phyloP scores from a whole-genome alignment of 768 basidiomycete genomes.

The Favolaschia claudopus region DNA sequence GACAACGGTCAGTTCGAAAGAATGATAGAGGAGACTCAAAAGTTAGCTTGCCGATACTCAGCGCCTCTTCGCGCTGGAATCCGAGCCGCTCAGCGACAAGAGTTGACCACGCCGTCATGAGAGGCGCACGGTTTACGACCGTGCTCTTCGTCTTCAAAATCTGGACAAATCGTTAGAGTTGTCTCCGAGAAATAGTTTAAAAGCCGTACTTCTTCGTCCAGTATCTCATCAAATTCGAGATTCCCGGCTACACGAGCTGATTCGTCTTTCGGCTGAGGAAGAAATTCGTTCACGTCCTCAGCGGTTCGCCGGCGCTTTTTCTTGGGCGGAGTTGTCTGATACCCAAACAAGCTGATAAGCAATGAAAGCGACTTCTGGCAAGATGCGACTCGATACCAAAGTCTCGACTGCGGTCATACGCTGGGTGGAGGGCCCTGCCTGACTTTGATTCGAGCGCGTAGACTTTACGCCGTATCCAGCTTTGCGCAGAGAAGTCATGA shows the following conservation, averaged over 20 bases:
- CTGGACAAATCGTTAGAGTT: conserved; percentile 42
- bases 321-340: conserved; percentile 53
- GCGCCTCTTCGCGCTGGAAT: conserved; percentile 87
- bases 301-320: conserved; percentile 65
- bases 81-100: conserved; percentile 87
- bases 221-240: conserved; percentile 75
- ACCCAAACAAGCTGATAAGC: too few relatives aligned
- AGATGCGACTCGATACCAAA: conserved; percentile 19
- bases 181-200: not conserved
- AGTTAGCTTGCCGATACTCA: conserved; percentile 79
- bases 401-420: conserved; percentile 24
- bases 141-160: conserved; percentile 64
- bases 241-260: conserved; percentile 56
- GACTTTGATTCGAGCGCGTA: conserved; percentile 29
- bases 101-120: conserved; percentile 94
- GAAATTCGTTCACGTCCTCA: conserved; percentile 60
- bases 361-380: not conserved
- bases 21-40: not conserved
- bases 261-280: conserved; percentile 63
- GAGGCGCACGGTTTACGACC: conserved; percentile 89
- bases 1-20: not conserved
- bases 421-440: conserved; percentile 25
- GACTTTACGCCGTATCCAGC: conserved; percentile 60
- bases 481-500: conserved; percentile 67
- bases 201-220: conserved; percentile 71